Base-by-base conservation (phyloP, 78 protist species). In the Pigoraptor vietnamica region DNA sequence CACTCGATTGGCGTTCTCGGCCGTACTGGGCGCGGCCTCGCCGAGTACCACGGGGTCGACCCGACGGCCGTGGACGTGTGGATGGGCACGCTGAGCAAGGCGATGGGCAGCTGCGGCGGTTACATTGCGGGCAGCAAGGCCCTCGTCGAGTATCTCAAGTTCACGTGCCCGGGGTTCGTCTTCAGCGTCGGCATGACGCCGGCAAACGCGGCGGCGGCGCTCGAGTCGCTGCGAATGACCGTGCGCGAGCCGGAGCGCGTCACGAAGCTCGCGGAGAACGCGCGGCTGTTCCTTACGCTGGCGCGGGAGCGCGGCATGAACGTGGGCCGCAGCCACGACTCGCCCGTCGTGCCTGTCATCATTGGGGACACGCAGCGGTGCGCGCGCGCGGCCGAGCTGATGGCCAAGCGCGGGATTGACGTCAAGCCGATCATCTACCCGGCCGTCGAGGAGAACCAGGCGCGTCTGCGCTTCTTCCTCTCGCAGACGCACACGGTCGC, bases 81-180 rank as follows among this genome's bases (percentile, higher is more conserved):
- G 88, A 99, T 99, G 99, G 99, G 99, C 79, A 99, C 99, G 1
- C 98, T 97, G 91, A 98, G 99, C 24, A 99, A 99, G 93, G 94
- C 98, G 37, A 98, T 99, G 37, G 98, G 98, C 40, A 24, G 95
- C 1, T 95, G 95, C 86, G 99, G 99, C 39, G 99, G 99, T 29
- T 98, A 98, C 91, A 90, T 98, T 81, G 98, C 99, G 0, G 94
- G 91, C 24, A 84, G 36, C 39, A 40, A 87, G 90, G 84, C 67
- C 67, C 67, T 48, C 14, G 67, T 48, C 14, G 67, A 48, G 14
- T 48, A 48, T 14, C 67, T 48, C 67, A 48, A 48, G 67, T 48
- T 48, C 67, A 48, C 67, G 67, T 48, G 67, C 67, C 67, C 67
- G 14, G 67, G 67, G 29, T 48, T 48, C 14, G 67, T 48, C 67